Evolutionary conservation across 352 stramenopile species (phyloP).

Genomic region (Aphanomyces invadans): DNA sequence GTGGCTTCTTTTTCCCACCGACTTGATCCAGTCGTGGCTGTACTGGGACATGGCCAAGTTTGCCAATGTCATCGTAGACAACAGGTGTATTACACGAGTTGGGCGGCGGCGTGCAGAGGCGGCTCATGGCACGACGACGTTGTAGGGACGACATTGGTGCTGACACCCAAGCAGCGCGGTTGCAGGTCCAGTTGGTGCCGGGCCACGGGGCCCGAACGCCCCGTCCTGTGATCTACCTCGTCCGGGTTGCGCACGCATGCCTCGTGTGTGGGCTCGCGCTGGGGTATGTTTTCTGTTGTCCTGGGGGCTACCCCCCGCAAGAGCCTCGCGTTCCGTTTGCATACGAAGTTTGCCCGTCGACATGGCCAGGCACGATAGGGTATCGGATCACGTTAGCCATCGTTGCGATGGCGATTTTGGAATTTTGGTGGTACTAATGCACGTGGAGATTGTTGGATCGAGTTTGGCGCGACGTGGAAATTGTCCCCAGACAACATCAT

Average conservation of each 20-base stretch:
- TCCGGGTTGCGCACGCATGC: constrained; percentile 18
- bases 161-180: not conserved
- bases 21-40: constrained; percentile 23
- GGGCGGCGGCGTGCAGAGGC: too few relatives aligned
- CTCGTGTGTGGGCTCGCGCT: constrained; percentile 5
- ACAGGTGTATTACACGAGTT: not conserved
- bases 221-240: constrained; percentile 13
- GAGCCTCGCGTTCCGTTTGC: not conserved
- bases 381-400: constrained; percentile 17
- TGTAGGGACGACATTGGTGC: not conserved
- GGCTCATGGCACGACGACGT: not conserved
- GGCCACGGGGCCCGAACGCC: constrained; percentile 3
- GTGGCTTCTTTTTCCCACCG: constrained; percentile 21
- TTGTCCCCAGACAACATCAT: too few relatives aligned
- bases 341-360: constrained; percentile 21
- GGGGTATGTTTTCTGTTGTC: constrained; percentile 18
- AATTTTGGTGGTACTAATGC: constrained; percentile 25
- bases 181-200: constrained; percentile 6
- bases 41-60: constrained; percentile 25
- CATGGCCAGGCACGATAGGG: constrained; percentile 11
- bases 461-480: too few relatives aligned
- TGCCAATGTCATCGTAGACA: constrained; percentile 26
- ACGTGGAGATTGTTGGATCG: not conserved
- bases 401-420: constrained; percentile 11
- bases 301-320: not conserved